These are phyloP conservation scores for Aspergillus ostianus DNA, from an alignment of 495 filamentous ascomycete species.

Conservation along the genomic window DNA sequence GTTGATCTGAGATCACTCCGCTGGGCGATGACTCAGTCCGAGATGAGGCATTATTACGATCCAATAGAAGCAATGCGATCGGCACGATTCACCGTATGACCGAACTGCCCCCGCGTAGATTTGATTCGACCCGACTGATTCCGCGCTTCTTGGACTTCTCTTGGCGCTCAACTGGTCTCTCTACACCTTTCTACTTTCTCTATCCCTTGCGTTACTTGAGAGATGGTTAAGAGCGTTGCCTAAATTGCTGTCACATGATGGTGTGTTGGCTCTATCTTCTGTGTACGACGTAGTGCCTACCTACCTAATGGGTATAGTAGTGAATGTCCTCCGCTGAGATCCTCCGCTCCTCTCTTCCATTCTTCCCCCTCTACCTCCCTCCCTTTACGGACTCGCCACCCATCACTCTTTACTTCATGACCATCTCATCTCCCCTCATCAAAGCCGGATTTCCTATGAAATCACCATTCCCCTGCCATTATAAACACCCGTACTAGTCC, in stretches of 20 bases:
- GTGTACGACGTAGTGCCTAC: too few species aligned
- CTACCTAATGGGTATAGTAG: too few species aligned
- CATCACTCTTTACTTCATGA: not conserved
- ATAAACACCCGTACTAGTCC: not conserved
- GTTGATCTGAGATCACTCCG: too few species aligned
- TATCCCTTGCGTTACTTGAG: not conserved
- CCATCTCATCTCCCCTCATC: too few species aligned
- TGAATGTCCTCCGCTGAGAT: not conserved
- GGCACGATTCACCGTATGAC: not conserved
- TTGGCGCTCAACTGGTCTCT: slow-evolving; percentile 1
- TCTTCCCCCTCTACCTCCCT: not conserved
- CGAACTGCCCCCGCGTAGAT: slow-evolving; percentile 5
- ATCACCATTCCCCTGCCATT: not conserved
- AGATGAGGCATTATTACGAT: slow-evolving; percentile 9
- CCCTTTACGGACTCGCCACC: too few species aligned
- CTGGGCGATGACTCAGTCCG: not conserved
- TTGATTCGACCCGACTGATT: slow-evolving; percentile 5
- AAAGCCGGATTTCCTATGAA: too few species aligned
- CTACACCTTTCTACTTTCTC: not conserved
- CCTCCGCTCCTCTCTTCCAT: not conserved
- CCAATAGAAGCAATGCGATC: slow-evolving; percentile 8
- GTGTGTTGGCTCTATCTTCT: not conserved
- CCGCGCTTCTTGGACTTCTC: slow-evolving; percentile 6
- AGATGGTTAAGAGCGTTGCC: slow-evolving; percentile 1
- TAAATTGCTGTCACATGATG: slow-evolving; percentile 2